Base-by-base conservation (phyloP, 2,329 filamentous ascomycete genomes). In the Fusarium tupiense region DNA sequence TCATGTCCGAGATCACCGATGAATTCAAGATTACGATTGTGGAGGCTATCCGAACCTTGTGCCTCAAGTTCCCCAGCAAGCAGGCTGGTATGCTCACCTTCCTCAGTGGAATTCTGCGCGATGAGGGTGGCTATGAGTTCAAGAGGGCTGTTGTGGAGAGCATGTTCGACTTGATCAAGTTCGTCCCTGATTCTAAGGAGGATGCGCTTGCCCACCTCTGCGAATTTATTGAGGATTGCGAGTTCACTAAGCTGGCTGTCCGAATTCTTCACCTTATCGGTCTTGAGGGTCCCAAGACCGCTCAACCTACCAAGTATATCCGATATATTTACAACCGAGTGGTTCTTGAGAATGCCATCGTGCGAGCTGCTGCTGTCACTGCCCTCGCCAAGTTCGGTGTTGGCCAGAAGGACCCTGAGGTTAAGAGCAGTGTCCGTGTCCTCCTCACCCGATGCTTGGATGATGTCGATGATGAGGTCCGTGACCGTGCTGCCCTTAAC, bases 11-110 rank as follows among this genome's bases (percentile, higher is more conserved):
- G 84, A 98, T 98, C 76, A 98, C 96, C 12, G 96, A 99, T 81
- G 96, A 99, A 84, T 99, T 99, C 88, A 99, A 98, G 88, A 98
- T 99, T 77, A 99, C 96, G n/a, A 98, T 99, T 79, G 96, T 99
- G 49, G 96, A 99, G 84, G 96, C 96, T 47, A 98, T 99, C 80
- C 93, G 96, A 70, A 98, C 96, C 8, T 86, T 99, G 46, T 98
- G 96, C 82, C 88, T 99, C 77, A 99, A 99, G 85, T 99, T 99
- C 86, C 96, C 96, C 40, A 95, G 91, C 86, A 99, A 99, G 86
- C 96, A 99, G 85, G 96, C 96, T 53, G 95, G 95, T 72, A 98
- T 99, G 95, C 91, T 99, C 60, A 91, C 94, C 58, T 99, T 99
- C 90, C 90, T 99, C 54, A 98, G 96, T 80, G 94, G 95, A n/a